Evolutionary conservation across 2,329 filamentous ascomycete genomes (phyloP).

Genomic region (Lomentospora prolificans): DNA sequence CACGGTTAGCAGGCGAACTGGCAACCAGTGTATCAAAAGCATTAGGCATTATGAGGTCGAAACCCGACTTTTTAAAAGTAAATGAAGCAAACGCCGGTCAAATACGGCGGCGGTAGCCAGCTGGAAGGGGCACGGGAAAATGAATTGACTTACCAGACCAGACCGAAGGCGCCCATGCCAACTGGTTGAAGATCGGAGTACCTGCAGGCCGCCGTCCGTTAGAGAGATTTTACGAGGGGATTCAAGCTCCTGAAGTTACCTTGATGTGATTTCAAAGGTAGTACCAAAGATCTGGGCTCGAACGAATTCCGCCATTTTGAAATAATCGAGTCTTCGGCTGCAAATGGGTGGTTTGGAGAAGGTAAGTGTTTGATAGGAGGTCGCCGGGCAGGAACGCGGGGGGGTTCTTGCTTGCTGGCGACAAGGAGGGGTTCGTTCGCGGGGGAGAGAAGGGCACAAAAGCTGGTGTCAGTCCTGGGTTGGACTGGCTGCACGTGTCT

Average conservation of each 20-base stretch:
- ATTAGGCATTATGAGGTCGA: not conserved
- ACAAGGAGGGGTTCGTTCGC: not conserved
- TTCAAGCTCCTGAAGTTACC: conserved; percentile 43
- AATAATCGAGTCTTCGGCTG: conserved; percentile 8
- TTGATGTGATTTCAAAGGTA: conserved; percentile 98
- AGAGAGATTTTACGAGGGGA: not conserved
- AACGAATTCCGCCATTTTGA: conserved; percentile 96
- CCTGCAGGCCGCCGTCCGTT: conserved; percentile 42
- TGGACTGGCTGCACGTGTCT: not conserved
- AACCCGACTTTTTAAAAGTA: too few relatives aligned
- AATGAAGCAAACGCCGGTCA: too few relatives aligned
- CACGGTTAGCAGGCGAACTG: not conserved
- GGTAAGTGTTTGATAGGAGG: not conserved
- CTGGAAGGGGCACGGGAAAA: not conserved
- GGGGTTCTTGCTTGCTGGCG: not conserved
- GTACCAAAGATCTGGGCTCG: conserved; percentile 99
- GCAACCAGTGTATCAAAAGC: not conserved
- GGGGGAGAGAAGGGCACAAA: too few relatives aligned
- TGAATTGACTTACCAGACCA: conserved; percentile 68
- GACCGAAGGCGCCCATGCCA: conserved; percentile 96
- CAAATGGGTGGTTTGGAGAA: too few relatives aligned
- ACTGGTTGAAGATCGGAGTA: conserved; percentile 98
- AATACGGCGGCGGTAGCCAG: too few relatives aligned
- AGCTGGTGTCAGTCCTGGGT: not conserved
- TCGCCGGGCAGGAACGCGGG: too few relatives aligned